Evolutionary conservation across 1,139 yeast genomes (phyloP), one percentile per base, ranked within the genome.

Genomic region (Saccharomyces pastorianus): DNA sequence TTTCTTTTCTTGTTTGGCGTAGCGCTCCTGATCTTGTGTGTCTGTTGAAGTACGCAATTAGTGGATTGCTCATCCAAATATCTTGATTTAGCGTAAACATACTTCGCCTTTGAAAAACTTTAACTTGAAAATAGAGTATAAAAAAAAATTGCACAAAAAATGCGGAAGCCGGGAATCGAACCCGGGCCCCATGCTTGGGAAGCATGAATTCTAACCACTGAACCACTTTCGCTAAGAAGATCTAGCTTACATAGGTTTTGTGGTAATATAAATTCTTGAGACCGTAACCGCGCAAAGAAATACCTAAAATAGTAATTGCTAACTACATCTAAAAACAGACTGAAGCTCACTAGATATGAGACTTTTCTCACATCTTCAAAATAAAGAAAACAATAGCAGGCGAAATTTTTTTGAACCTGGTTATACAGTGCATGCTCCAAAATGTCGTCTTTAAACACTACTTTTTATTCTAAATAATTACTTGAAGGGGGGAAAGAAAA

Each of bases 111-210:
- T 27, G 9, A 28, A 26, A 47, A 47, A 47, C 28, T 8, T 14
- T 23, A 46, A 8, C n/a, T 46, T 46, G n/a, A 23, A 17, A 29
- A 17, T 13, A 6, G 11, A 31, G 7, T 3, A 28, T 6, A 14
- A 31, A 48, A 32, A 29, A 48, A 23, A n/a, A 7, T 32, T 4
- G 26, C 28, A 44, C 20, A 9, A 51, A 48, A 34, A 25, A 8
- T 53, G 55, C 55, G 55, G 38, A 49, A 53, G 50, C 55, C 55
- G 55, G 55, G 55, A 52, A 52, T 52, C 55, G 55, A 52, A 52
- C 55, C 55, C 55, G 55, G 55, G 55, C 48, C 55, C 47, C 52
- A 49, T 41, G 52, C 52, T 50, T 52, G 53, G 55, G 55, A 51
- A 51, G 53, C 51, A 42, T 50, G 47, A 28, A 50, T 53, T 47